phyloP scores from a whole-genome alignment of 768 basidiomycete genomes.

The Leccinum longicurvipes region DNA sequence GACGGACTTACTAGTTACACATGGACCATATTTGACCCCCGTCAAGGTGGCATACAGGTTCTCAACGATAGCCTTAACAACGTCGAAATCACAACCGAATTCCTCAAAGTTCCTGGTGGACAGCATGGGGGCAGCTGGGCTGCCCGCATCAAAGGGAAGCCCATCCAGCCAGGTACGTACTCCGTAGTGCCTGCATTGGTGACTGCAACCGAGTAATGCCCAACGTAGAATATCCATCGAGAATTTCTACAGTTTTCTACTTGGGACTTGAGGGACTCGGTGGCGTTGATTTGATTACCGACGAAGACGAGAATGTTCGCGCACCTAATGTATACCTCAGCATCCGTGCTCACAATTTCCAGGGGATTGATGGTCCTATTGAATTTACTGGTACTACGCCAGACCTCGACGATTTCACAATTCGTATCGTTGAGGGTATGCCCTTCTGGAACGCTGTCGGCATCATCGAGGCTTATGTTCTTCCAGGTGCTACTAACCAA shows the following conservation, averaged over 20 bases:
- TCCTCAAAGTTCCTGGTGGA: slow-evolving; percentile 82
- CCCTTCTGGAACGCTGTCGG: not conserved
- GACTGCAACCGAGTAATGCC: slow-evolving; percentile 26
- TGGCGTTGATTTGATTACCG: slow-evolving; percentile 73
- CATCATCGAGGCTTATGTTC: slow-evolving; percentile 6
- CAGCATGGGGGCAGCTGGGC: slow-evolving; percentile 87
- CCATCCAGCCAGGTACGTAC: slow-evolving; percentile 57
- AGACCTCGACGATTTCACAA: slow-evolving; percentile 77
- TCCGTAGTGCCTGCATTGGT: not conserved
- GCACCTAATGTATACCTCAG: not conserved
- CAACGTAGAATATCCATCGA: slow-evolving; percentile 43
- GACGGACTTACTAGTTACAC: slow-evolving; percentile 80
- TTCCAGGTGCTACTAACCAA: slow-evolving; percentile 58
- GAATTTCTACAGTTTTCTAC: slow-evolving; percentile 82
- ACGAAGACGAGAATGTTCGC: slow-evolving; percentile 69
- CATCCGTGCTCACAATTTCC: slow-evolving; percentile 7
- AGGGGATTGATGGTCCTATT: slow-evolving; percentile 76
- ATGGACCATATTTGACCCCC: slow-evolving; percentile 84
- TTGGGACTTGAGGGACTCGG: slow-evolving; percentile 87
- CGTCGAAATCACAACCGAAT: slow-evolving; percentile 78
- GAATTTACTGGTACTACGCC: slow-evolving; percentile 70
- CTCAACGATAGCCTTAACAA: slow-evolving; percentile 81
- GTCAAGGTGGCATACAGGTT: slow-evolving; percentile 82
- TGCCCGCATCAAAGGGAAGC: slow-evolving; percentile 76
- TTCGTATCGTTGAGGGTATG: slow-evolving; percentile 77